phyloP scores from a whole-genome alignment of 768 basidiomycete species.

The Russula emetica region DNA sequence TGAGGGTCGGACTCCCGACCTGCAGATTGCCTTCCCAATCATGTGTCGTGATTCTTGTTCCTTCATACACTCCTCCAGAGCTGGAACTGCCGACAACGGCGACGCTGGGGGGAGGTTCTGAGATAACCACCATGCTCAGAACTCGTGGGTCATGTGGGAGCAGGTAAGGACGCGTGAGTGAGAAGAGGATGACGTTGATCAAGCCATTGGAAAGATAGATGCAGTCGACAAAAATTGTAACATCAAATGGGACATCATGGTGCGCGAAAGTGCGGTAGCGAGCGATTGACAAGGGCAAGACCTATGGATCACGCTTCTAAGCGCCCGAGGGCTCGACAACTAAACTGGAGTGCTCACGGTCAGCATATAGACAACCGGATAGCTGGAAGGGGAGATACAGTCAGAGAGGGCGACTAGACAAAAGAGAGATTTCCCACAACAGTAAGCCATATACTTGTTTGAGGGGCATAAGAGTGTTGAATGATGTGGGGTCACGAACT shows the following conservation, averaged over 20 bases:
- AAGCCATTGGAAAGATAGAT: constrained; percentile 44
- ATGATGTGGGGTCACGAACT: background rate
- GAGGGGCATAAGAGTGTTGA: background rate
- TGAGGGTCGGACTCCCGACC: background rate
- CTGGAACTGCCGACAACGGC: background rate
- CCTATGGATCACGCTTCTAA: constrained; percentile 19
- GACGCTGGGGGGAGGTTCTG: background rate
- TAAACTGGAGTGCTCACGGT: constrained; percentile 30
- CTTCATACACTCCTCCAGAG: background rate
- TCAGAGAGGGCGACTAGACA: background rate
- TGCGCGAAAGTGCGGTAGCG: constrained; percentile 40
- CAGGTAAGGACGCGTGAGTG: constrained; percentile 39
- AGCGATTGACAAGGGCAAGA: constrained; percentile 41
- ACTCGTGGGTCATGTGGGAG: constrained; percentile 30
- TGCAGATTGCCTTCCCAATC: background rate
- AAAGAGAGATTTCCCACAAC: background rate
- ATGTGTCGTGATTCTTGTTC: background rate
- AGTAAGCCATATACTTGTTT: constrained; percentile 12
- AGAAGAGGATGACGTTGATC: constrained; percentile 41
- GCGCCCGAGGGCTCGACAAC: background rate
- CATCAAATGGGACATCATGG: constrained; percentile 34
- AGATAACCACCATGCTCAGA: background rate
- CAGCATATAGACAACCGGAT: constrained; percentile 42
- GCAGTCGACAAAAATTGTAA: constrained; percentile 38
- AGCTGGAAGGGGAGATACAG: constrained; percentile 33